phyloP scores from a whole-genome alignment of 257 asterid species.

The Fraxinus americana region DNA sequence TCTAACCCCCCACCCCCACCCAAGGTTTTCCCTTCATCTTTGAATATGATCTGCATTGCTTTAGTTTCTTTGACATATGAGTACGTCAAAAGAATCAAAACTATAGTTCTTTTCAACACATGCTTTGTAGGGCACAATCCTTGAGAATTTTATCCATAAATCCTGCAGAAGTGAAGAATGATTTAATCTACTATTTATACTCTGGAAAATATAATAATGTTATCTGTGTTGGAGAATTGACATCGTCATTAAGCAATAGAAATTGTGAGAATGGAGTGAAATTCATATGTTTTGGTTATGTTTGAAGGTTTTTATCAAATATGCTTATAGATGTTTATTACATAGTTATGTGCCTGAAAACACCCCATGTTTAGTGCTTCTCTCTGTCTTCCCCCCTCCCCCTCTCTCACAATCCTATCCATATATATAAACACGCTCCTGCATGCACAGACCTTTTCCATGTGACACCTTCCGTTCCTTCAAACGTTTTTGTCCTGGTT shows the following conservation, averaged over 20 bases:
- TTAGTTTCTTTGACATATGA: not conserved
- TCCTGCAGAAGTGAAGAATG: not conserved
- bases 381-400: not conserved
- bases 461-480: not conserved
- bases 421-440: not conserved
- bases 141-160: not conserved
- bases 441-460: not conserved
- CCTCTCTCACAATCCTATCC: not conserved
- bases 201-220: not conserved
- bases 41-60: not conserved
- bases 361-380: not conserved
- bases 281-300: not conserved
- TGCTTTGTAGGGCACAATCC: not conserved
- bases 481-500: not conserved
- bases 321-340: conserved; percentile 6
- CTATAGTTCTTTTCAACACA: not conserved
- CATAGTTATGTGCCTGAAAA: not conserved
- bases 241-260: not conserved
- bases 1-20: not conserved
- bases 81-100: not conserved
- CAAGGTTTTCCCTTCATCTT: not conserved
- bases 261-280: not conserved
- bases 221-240: not conserved
- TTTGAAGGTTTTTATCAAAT: not conserved
- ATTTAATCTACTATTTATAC: not conserved